Percentiles rank a stretch among this genome's conserved stretches.
Evolutionary conservation across 129 eudicot species (phyloP).

Genomic region (Pittosporum tobira): DNA sequence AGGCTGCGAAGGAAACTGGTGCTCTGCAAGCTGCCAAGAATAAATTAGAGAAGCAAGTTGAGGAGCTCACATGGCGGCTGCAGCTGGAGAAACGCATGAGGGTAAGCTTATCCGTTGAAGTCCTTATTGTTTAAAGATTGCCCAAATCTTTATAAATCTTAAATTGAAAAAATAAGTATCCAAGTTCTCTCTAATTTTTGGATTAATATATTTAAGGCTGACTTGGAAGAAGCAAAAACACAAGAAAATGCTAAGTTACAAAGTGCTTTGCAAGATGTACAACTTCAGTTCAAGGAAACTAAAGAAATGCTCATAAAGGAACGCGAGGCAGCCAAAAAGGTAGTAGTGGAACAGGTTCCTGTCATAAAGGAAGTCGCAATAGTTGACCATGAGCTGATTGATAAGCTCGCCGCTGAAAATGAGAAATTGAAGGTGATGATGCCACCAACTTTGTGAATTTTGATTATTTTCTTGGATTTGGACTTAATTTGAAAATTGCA

Average conservation of each 20-base stretch:
- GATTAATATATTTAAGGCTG: constrained; percentile 45
- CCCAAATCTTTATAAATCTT: no score
- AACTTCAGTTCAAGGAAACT: constrained; percentile 32
- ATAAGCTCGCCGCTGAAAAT: constrained; percentile 54
- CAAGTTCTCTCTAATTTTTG: no score
- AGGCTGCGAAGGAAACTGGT: constrained; percentile 75
- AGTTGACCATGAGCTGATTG: constrained; percentile 35
- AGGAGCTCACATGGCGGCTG: constrained; percentile 53
- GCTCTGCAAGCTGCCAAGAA: constrained; percentile 78
- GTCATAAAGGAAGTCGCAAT: constrained; percentile 37
- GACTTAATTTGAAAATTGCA: not conserved
- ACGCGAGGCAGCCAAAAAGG: constrained; percentile 39
- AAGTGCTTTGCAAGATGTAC: constrained; percentile 38
- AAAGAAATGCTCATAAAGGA: constrained; percentile 41
- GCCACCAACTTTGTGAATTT: not conserved
- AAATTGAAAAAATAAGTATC: not conserved
- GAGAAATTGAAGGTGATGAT: constrained; percentile 35
- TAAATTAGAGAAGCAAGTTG: constrained; percentile 61
- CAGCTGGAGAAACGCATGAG: constrained; percentile 71
- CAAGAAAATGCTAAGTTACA: constrained; percentile 51
- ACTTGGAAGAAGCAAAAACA: constrained; percentile 52
- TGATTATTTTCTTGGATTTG: not conserved
- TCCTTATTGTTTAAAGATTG: not conserved
- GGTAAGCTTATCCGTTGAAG: constrained; percentile 30
- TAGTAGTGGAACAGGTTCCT: constrained; percentile 34